These are phyloP conservation scores for Neotropicomus parvogracilis DNA, from an alignment of 1,284 basidiomycete genomes.

Conservation along the genomic window DNA sequence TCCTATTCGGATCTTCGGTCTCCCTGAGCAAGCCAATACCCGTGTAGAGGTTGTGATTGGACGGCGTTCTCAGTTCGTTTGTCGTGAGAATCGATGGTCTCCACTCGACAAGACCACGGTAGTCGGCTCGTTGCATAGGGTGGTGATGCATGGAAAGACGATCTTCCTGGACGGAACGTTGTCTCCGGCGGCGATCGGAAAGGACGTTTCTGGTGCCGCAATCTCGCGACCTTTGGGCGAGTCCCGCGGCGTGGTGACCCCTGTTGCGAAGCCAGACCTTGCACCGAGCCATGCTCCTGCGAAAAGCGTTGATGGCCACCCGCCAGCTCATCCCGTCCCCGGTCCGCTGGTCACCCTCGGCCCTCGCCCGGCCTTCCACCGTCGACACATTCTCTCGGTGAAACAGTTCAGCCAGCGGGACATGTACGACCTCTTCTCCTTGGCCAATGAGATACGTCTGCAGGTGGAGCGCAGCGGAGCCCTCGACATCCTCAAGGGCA, in stretches of 20 bases:
- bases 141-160: conserved; percentile 90
- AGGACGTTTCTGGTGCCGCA: conserved; percentile 77
- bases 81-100: conserved; percentile 68
- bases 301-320: conserved; percentile 23
- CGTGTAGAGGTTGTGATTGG: conserved; percentile 93
- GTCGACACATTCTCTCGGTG: conserved; percentile 91
- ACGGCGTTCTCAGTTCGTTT: conserved; percentile 62
- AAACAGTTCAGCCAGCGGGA: conserved; percentile 92
- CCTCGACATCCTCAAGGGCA: conserved; percentile 88
- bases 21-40: conserved; percentile 83
- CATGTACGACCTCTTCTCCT: conserved; percentile 89
- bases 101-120: conserved; percentile 70
- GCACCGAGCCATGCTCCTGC: conserved; percentile 28
- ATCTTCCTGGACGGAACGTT: conserved; percentile 88
- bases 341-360: conserved; percentile 32
- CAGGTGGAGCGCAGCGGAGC: conserved; percentile 91
- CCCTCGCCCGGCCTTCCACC: conserved; percentile 71
- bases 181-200: conserved; percentile 59
- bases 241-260: conserved; percentile 15
- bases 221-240: conserved; percentile 43
- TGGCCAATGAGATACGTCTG: conserved; percentile 95
- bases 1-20: conserved; percentile 87
- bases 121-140: conserved; percentile 83
- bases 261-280: conserved; percentile 28
- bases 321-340: conserved; percentile 14